Conservation (phyloP, 306 rosid species). For the Carpinus fangiana region DNA sequence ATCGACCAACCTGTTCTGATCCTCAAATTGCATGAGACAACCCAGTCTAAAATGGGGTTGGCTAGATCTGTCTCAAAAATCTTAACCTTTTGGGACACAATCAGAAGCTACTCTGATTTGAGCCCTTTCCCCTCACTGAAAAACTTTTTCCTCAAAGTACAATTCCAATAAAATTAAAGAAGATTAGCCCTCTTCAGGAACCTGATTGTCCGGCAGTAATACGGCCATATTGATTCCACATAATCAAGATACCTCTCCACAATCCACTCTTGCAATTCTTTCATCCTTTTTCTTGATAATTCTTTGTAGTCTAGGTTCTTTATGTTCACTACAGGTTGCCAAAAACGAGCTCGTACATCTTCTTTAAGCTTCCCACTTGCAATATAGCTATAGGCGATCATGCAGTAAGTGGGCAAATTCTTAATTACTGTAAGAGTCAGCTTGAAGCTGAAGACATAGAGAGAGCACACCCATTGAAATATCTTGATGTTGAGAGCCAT, state of each 20-base stretch:
- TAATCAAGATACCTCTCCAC: conserved; percentile 69
- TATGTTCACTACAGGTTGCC: conserved; percentile 54
- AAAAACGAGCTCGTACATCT: conserved; percentile 41
- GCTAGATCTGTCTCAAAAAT: conserved; percentile 36
- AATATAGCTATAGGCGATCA: conserved; percentile 44
- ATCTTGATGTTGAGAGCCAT: conserved; percentile 67
- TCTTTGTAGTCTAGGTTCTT: conserved; percentile 62
- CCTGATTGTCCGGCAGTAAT: conserved; percentile 72
- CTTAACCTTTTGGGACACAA: conserved; percentile 25
- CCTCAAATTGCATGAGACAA: conserved; percentile 35
- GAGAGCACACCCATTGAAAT: conserved; percentile 49
- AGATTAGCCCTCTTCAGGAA: conserved; percentile 81
- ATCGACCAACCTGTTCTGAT: conserved; percentile 42
- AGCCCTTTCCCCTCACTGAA: conserved; percentile 30
- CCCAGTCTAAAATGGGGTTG: conserved; percentile 60
- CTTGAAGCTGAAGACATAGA: conserved; percentile 78
- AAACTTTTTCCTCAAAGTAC: conserved; percentile 18
- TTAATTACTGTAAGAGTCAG: conserved; percentile 54
- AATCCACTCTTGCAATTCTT: conserved; percentile 51
- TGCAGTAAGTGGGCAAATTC: conserved; percentile 60
- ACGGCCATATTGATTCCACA: conserved; percentile 85
- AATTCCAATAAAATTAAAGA: conserved; percentile 43
- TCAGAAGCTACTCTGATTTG: conserved; percentile 33
- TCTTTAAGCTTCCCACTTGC: conserved; percentile 62
- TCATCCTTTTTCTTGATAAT: conserved; percentile 50